Evolutionary conservation across 176 grass and related monocot genomes (phyloP).

Genomic region (Oryza brachyantha): DNA sequence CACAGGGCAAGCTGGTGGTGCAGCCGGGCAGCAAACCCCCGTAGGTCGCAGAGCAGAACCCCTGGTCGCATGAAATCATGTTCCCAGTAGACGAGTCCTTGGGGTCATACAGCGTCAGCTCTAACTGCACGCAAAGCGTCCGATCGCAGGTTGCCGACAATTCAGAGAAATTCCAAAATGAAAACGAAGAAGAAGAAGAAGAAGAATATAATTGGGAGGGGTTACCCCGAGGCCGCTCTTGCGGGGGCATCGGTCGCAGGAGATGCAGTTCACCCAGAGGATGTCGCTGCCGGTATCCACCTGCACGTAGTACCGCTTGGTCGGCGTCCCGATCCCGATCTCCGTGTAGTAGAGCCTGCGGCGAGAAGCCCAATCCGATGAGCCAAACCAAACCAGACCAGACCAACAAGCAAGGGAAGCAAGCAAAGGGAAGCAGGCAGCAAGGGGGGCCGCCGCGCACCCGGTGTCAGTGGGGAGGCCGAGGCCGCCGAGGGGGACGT

Average conservation of each 20-base stretch:
- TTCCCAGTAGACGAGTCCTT: conserved; percentile 50
- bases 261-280: conserved; percentile 87
- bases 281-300: conserved; percentile 96
- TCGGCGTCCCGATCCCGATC: conserved; percentile 79
- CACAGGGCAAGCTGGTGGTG: conserved; percentile 43
- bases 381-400: too few relatives aligned
- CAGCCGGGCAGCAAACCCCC: conserved; percentile 54
- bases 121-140: conserved; percentile 41
- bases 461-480: conserved; percentile 61
- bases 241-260: conserved; percentile 60
- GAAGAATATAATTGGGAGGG: too few relatives aligned
- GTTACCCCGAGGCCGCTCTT: conserved; percentile 85
- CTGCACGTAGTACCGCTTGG: conserved; percentile 75
- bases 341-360: conserved; percentile 82
- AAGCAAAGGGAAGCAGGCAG: not conserved
- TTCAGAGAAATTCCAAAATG: not conserved
- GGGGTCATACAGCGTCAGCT: conserved; percentile 86
- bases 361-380: not conserved
- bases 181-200: too few relatives aligned
- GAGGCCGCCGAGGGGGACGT: conserved; percentile 59
- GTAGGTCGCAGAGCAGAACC: conserved; percentile 55
- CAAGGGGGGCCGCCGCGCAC: conserved; percentile 26
- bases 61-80: conserved; percentile 46
- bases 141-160: not conserved
- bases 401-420: too few relatives aligned